phyloP scores from a whole-genome alignment of 208 protist genomes.

The Spongospora subterranea region DNA sequence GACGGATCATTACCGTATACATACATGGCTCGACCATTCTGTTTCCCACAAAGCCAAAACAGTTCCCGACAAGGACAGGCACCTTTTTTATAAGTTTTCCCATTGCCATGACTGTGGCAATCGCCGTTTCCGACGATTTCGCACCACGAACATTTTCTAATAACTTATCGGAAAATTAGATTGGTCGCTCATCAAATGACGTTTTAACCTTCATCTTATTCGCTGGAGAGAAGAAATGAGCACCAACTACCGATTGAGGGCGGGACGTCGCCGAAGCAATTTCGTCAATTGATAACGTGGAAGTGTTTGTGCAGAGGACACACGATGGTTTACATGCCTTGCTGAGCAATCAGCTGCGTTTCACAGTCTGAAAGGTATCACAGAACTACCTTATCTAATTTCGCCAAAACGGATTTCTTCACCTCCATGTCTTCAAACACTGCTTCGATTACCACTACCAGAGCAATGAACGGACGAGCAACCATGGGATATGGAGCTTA shows the following conservation, averaged over 20 bases:
- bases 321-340: slow-evolving; percentile 26
- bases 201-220: slow-evolving; percentile 64
- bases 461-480: not conserved
- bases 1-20: no score
- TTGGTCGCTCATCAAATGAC: not conserved
- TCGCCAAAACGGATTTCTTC: slow-evolving; percentile 66
- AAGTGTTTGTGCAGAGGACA: slow-evolving; percentile 73
- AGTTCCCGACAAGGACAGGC: slow-evolving; percentile 60
- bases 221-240: slow-evolving; percentile 73
- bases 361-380: not conserved
- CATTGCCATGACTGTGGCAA: slow-evolving; percentile 55
- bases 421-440: slow-evolving; percentile 71
- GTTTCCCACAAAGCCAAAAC: slow-evolving; percentile 65
- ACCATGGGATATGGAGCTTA: not conserved
- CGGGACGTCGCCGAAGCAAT: slow-evolving; percentile 63
- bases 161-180: not conserved
- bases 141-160: slow-evolving; percentile 64
- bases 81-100: slow-evolving; percentile 62
- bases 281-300: slow-evolving; percentile 66
- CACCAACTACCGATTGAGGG: slow-evolving; percentile 69
- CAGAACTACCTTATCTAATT: slow-evolving; percentile 13
- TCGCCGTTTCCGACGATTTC: slow-evolving; percentile 46
- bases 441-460: slow-evolving; percentile 69
- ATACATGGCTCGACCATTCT: slow-evolving; percentile 56
- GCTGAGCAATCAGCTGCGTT: no score